A percentile compares a stretch with the other conserved stretches of the same genome.
Conservation (phyloP, 257 asterid genomes). For the Solanum gracilifrons region DNA sequence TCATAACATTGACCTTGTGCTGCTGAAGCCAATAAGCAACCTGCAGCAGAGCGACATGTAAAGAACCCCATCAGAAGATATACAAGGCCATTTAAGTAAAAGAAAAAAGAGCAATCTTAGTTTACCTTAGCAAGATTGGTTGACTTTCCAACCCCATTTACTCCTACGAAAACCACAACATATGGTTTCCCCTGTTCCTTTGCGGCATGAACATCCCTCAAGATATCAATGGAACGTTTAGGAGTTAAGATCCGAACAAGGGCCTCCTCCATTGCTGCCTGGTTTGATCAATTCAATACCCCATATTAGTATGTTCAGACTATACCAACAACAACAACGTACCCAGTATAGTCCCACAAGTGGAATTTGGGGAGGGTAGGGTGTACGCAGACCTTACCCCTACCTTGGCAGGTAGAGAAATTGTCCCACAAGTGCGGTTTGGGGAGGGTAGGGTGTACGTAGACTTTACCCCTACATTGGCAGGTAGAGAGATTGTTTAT, state of each 20-base stretch:
- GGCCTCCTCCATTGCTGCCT: conserved; percentile 99
- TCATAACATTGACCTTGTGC: conserved; percentile 74
- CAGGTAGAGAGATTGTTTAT: background rate
- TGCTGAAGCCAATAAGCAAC: conserved; percentile 98
- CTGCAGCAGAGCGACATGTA: conserved; percentile 19
- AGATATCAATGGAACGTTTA: conserved; percentile 81
- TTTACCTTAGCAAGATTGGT: conserved; percentile 94
- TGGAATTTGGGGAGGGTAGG: background rate
- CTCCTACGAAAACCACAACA: conserved; percentile 97
- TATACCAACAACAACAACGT: background rate
- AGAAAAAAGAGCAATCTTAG: background rate
- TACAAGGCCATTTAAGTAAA: background rate
- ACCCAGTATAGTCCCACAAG: background rate
- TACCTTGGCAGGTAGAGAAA: background rate
- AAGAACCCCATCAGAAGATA: background rate
- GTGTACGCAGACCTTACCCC: background rate
- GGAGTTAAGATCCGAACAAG: conserved; percentile 97
- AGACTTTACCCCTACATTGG: background rate
- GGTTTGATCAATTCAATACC: conserved; percentile 10
- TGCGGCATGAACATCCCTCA: conserved; percentile 93
- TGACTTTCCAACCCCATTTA: conserved; percentile 95
- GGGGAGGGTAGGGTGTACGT: background rate
- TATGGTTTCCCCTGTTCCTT: conserved; percentile 92
- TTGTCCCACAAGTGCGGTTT: background rate
- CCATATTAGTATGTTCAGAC: background rate